Percentiles rank a stretch among this genome's conserved stretches.
Conservation (phyloP, 176 grass and related monocot genomes). For the Eleusine coracana region DNA sequence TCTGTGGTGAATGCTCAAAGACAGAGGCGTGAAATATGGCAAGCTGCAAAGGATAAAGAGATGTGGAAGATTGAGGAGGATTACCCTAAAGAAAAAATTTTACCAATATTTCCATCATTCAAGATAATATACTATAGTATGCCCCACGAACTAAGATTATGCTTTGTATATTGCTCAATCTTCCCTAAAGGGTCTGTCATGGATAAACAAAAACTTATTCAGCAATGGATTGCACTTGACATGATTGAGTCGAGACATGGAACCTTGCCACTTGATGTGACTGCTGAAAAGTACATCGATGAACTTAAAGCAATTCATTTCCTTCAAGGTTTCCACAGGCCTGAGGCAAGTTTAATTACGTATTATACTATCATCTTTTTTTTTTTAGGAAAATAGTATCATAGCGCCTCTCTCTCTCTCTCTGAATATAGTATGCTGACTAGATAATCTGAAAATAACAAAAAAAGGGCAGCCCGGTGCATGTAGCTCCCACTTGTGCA, state of each 20-base stretch:
- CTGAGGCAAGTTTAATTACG: conserved; percentile 21
- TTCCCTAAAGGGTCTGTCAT: conserved; percentile 55
- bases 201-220: conserved; percentile 49
- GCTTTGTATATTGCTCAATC: conserved; percentile 62
- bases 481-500: no score
- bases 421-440: not conserved
- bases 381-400: not conserved
- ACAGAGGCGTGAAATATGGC: conserved; percentile 47
- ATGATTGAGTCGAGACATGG: conserved; percentile 58
- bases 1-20: conserved; percentile 50
- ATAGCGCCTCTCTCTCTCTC: no score
- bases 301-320: conserved; percentile 54
- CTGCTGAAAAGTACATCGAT: conserved; percentile 55
- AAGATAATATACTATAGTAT: conserved; percentile 58
- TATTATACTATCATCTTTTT: no score
- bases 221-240: conserved; percentile 62
- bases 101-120: conserved; percentile 43
- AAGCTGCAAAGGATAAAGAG: conserved; percentile 43
- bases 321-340: conserved; percentile 36
- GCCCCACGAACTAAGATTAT: conserved; percentile 54
- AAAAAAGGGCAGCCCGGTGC: no score
- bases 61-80: conserved; percentile 55
- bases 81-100: conserved; percentile 40
- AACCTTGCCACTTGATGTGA: conserved; percentile 50
- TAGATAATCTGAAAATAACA: not conserved